Conservation (phyloP, 2,329 filamentous ascomycete genomes). For the Herpotrichia juniperi region DNA sequence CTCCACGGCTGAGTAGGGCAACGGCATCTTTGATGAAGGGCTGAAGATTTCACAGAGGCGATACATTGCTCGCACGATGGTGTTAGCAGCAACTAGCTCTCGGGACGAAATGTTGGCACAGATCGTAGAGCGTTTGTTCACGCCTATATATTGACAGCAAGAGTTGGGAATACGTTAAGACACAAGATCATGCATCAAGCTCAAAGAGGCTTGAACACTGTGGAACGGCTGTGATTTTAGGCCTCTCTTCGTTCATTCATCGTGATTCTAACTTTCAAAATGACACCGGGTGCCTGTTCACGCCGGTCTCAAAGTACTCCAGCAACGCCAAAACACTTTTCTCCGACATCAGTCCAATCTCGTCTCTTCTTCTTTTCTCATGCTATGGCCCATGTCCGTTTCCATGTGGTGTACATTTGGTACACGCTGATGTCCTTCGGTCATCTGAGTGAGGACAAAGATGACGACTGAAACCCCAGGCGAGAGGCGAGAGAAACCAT, state of each 20-base stretch:
- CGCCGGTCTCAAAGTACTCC: slow-evolving; percentile 4
- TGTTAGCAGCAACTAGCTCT: too few relatives aligned
- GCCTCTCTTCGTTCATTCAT: not conserved
- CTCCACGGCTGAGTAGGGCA: too few relatives aligned
- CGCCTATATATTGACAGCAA: not conserved
- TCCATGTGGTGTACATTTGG: not conserved
- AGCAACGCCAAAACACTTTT: slow-evolving; percentile 20
- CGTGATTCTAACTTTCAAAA: not conserved
- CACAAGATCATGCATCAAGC: too few relatives aligned
- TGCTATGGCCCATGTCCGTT: not conserved
- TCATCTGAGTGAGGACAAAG: not conserved
- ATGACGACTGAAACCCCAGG: not conserved
- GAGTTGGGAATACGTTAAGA: too few relatives aligned
- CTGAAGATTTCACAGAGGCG: too few relatives aligned
- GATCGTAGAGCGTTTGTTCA: too few relatives aligned
- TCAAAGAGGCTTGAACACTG: too few relatives aligned
- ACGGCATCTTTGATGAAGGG: too few relatives aligned
- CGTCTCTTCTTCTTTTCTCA: not conserved
- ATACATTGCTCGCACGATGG: too few relatives aligned
- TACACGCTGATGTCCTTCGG: not conserved
- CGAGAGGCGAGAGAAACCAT: not conserved
- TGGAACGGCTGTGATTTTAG: not conserved
- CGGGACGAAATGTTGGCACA: too few relatives aligned
- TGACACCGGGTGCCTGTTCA: not conserved
- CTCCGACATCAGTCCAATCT: slow-evolving; percentile 7